Conservation (phyloP, 495 filamentous ascomycete species). For the Cercophora scortea region DNA sequence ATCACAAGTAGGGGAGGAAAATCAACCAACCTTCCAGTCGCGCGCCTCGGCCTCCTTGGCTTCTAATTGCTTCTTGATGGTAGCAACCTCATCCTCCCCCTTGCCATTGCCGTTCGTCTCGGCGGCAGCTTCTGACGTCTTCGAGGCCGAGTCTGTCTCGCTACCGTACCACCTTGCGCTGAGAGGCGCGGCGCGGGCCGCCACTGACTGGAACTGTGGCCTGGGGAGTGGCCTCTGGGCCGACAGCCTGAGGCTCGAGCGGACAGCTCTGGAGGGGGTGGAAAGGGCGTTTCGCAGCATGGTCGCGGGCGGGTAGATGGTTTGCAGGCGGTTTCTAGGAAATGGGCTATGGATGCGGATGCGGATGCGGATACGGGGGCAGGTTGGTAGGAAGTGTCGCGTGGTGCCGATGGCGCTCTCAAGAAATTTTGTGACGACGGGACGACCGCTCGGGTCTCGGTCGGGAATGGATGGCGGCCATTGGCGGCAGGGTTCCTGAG, state of each 20-base stretch:
- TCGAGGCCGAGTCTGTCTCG: constrained; percentile 21
- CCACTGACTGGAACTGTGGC: constrained; percentile 21
- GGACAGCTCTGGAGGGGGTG: constrained; percentile 29
- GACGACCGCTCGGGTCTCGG: no score
- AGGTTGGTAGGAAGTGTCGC: neutral
- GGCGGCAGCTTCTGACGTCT: constrained; percentile 5
- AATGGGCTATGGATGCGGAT: constrained; percentile 1
- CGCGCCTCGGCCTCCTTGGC: constrained; percentile 74
- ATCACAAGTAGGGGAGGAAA: neutral
- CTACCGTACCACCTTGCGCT: constrained; percentile 41
- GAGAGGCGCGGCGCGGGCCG: constrained; percentile 17
- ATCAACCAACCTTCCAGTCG: constrained; percentile 69
- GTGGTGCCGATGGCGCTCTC: constrained; percentile 2
- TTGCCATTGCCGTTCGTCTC: constrained; percentile 19
- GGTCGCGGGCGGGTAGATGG: constrained; percentile 8
- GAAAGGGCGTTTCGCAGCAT: constrained; percentile 39
- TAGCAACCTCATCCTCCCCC: constrained; percentile 23
- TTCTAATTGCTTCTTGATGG: constrained; percentile 63
- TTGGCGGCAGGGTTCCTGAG: neutral
- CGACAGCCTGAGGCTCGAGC: constrained; percentile 17
- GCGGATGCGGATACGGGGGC: neutral
- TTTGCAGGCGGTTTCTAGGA: neutral
- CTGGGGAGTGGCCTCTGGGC: constrained; percentile 21
- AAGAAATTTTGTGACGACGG: constrained; percentile 8
- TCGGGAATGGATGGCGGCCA: neutral